Percentiles rank a stretch among this genome's conserved stretches.
Evolutionary conservation across 78 protist species (phyloP).

Genomic region (Dictyostelium purpureum): DNA sequence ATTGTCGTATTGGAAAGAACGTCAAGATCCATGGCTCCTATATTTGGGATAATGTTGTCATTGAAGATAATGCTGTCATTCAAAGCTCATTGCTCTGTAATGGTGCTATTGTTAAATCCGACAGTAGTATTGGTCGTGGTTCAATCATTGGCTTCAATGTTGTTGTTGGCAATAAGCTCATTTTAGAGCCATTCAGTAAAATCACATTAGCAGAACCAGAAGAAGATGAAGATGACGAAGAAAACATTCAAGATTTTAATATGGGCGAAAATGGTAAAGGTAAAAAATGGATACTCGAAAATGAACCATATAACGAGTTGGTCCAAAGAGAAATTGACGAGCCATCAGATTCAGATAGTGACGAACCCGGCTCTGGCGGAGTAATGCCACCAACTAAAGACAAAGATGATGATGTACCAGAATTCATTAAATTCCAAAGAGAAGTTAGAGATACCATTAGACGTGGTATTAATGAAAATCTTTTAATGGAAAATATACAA

Average conservation of each 20-base stretch:
- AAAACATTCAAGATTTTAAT: background rate
- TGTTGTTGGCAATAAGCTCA: background rate
- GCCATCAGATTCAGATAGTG: background rate
- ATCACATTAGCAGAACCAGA: conserved; percentile 1
- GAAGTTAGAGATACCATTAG: conserved; percentile 55
- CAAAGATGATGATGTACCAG: background rate
- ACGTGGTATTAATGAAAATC: conserved; percentile 55
- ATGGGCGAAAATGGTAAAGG: background rate
- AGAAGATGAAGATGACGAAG: conserved; percentile 28
- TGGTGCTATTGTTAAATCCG: conserved; percentile 1
- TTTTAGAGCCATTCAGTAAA: conserved; percentile 39
- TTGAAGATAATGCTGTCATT: conserved; percentile 56
- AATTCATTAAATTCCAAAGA: conserved; percentile 39
- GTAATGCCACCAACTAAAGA: background rate
- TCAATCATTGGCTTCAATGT: conserved; percentile 76
- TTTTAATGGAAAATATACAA: conserved; percentile 53
- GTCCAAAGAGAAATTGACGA: background rate
- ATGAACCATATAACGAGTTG: conserved; percentile 18
- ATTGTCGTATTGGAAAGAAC: conserved; percentile 80
- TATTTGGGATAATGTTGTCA: conserved; percentile 83
- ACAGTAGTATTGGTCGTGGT: conserved; percentile 30
- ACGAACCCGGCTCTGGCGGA: background rate
- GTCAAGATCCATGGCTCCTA: conserved; percentile 71
- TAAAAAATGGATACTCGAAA: background rate
- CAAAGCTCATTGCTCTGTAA: conserved; percentile 54